A percentile compares a stretch with the other conserved stretches of the same genome.
phyloP scores from a whole-genome alignment of 345 rosid species.

The Linum lewisii region DNA sequence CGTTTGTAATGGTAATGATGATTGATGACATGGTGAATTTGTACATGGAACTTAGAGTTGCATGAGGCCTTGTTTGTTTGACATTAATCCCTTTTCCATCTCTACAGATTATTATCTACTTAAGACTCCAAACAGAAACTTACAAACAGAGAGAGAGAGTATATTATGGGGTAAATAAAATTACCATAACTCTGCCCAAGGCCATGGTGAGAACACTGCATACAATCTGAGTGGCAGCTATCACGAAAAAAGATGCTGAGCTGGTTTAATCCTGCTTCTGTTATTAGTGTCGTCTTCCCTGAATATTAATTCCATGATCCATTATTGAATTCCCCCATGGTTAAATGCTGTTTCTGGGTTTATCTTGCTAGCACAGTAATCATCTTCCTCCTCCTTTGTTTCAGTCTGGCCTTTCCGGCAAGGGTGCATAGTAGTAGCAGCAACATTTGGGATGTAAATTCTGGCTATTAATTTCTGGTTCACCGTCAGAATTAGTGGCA shows the following conservation, averaged over 20 bases:
- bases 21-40: no score
- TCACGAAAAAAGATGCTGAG: slow-evolving; percentile 54
- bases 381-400: slow-evolving; percentile 19
- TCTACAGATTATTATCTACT: no score
- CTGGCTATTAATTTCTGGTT: slow-evolving; percentile 35
- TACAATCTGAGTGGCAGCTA: slow-evolving; percentile 63
- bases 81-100: no score
- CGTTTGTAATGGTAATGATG: no score
- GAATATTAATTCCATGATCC: no score
- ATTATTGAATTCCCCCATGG: no score
- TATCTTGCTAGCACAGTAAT: slow-evolving; percentile 46
- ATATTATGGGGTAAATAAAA: no score
- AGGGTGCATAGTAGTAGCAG: slow-evolving; percentile 51
- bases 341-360: no score
- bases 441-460: slow-evolving; percentile 41
- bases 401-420: slow-evolving; percentile 20
- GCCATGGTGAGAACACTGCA: slow-evolving; percentile 54
- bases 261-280: slow-evolving; percentile 52
- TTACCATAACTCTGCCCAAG: slow-evolving; percentile 63
- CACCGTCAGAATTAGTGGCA: slow-evolving; percentile 40
- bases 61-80: no score
- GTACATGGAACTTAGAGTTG: no score
- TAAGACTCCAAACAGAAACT: no score
- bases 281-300: slow-evolving; percentile 47
- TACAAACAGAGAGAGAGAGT: no score